Evolutionary conservation across 192 early-diverging fungal genomes (phyloP), one percentile per base, ranked within the genome.

Genomic region (Coemansia umbellata): DNA sequence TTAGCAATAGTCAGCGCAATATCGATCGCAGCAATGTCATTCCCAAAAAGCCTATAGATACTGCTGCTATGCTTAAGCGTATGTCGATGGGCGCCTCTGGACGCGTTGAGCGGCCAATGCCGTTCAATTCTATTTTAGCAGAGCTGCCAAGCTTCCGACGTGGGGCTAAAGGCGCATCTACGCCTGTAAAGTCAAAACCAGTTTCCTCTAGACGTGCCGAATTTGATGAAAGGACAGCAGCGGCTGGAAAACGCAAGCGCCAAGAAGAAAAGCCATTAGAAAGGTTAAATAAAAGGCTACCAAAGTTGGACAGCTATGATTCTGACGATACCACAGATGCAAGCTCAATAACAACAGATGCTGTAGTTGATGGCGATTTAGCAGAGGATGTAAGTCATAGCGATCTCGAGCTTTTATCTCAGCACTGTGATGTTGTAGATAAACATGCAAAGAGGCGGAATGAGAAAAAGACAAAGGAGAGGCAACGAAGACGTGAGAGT

Each of bases 141-240:
- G 73, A 75, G 17, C 52, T 75, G 15, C 73, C 73, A 8, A 75
- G 73, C 50, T 75, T 75, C 44, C 51, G 73, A 30, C 57, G 62
- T 22, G 72, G 70, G 4, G 19, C 53, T 8, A 31, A 36, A 28
- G 43, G 55, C 23, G 23, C 21, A 18, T 31, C 19, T 10, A 30
- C 39, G 10, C 17, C 39, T 10, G 37, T 14, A 9, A 57, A 32
- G 33, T 13, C 31, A 15, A 50, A 27, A 30, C n/a, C n/a, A n/a
- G n/a, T n/a, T n/a, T n/a, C n/a, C n/a, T n/a, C n/a, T n/a, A n/a
- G n/a, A n/a, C n/a, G n/a, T n/a, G n/a, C n/a, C n/a, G n/a, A n/a
- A n/a, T n/a, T n/a, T n/a, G n/a, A n/a, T n/a, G n/a, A n/a, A n/a
- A n/a, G n/a, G n/a, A n/a, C n/a, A n/a, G n/a, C n/a, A n/a, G n/a